phyloP scores from a whole-genome alignment of 345 rosid species.

The Physaria fendleri region DNA sequence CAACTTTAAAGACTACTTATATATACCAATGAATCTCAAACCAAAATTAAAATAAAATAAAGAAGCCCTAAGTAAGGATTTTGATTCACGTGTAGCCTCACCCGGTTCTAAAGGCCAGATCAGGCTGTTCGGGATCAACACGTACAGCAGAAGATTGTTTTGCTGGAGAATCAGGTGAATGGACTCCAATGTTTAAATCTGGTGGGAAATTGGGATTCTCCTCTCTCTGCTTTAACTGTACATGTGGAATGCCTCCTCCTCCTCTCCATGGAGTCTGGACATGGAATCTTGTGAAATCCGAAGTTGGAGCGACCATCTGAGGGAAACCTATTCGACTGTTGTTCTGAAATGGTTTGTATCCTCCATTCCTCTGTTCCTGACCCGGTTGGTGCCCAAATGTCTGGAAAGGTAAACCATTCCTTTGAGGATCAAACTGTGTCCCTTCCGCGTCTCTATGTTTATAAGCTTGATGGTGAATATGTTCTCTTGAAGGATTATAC shows the following conservation, averaged over 20 bases:
- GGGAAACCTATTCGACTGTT: constrained; percentile 43
- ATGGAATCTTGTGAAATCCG: constrained; percentile 60
- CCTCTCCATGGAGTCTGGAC: constrained; percentile 55
- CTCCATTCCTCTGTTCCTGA: constrained; percentile 35
- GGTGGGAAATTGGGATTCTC: constrained; percentile 66
- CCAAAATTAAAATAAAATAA: too few species aligned
- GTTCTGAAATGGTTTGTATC: constrained; percentile 31
- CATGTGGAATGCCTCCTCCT: constrained; percentile 51
- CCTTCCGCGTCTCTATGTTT: constrained; percentile 37
- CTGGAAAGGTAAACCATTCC: constrained; percentile 47
- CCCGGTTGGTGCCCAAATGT: constrained; percentile 47
- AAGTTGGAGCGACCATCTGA: constrained; percentile 36
- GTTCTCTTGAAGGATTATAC: constrained; percentile 57
- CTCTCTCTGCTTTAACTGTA: constrained; percentile 51
- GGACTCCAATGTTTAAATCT: constrained; percentile 79
- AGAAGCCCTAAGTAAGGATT: too few species aligned
- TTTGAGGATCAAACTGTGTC: constrained; percentile 48
- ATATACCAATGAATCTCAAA: constrained; percentile 11
- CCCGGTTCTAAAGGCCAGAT: too few species aligned
- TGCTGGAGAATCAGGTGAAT: constrained; percentile 79
- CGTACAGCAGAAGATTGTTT: constrained; percentile 68
- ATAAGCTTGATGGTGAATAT: constrained; percentile 42
- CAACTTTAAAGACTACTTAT: constrained; percentile 8
- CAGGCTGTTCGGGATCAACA: constrained; percentile 87
- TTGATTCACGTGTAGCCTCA: too few species aligned